Evolutionary conservation across 2,329 filamentous ascomycete species (phyloP), one percentile per base, ranked within the genome.

Genomic region (Neopestalotiopsis clavispora): DNA sequence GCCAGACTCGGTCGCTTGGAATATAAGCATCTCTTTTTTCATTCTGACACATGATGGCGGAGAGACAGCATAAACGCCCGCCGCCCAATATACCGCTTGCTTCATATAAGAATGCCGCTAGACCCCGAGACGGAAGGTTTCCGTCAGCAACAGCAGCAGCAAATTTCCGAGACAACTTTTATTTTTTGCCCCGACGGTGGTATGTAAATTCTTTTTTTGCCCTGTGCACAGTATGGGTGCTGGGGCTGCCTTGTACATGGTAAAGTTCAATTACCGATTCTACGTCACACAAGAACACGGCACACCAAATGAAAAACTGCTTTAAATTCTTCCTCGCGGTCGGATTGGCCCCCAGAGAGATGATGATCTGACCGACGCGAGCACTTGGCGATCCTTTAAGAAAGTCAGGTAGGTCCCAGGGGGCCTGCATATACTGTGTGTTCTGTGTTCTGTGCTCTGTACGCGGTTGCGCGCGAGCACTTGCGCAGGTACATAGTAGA

Each of bases 101-200:
- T 59, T 28, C 20, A 30, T 28, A n/a, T 30, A 13, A 7, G 30
- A 59, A 28, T 28, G 57, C 57, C 57, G 57, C 57, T 59, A 59
- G 23, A 34, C 28, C 57, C 57, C 23, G 57, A 62, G 59, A 40
- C 59, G 59, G 59, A 62, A 40, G 34, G 32, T 38, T 20, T 42
- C 34, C n/a, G 32, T 30, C 40, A 30, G 59, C 59, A 34, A 62
- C 17, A 52, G 45, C 23, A 20, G 14, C 30, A 62, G 59, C 59
- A 62, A 62, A 62, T 62, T 34, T 62, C 59, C 59, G 59, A 62
- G 34, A 62, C 30, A 40, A 6, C n/a, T 20, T 28, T 59, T 59
- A 10, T 30, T 59, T 30, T 4, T 30, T 59, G n/a, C 30, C n/a
- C 23, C 14, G 49, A 56, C 49, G 20, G 34, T 14, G 49, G 23